These are phyloP conservation scores for Stellera chamaejasme DNA, from an alignment of 345 rosid species.

Conservation along the genomic window DNA sequence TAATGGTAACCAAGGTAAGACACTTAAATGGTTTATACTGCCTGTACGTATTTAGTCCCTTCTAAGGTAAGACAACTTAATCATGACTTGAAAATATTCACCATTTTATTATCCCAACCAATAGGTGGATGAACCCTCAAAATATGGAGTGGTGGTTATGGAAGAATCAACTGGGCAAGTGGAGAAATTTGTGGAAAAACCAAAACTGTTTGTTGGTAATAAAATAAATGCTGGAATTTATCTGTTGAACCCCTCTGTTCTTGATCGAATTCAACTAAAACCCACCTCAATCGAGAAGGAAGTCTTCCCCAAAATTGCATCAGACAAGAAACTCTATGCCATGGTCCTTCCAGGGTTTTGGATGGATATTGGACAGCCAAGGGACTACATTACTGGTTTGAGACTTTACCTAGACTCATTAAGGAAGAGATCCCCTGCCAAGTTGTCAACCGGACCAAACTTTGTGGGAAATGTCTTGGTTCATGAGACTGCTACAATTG, in stretches of 20 bases:
- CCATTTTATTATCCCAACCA: background rate
- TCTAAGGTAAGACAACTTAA: background rate
- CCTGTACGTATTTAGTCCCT: background rate
- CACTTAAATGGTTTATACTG: background rate
- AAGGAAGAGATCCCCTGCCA: slow-evolving; percentile 59
- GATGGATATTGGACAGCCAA: slow-evolving; percentile 99
- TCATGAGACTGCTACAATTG: slow-evolving; percentile 80
- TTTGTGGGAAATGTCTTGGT: slow-evolving; percentile 83
- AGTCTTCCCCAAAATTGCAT: slow-evolving; percentile 92
- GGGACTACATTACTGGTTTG: slow-evolving; percentile 87
- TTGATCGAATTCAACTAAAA: slow-evolving; percentile 79
- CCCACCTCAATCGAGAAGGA: slow-evolving; percentile 98
- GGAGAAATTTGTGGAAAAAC: slow-evolving; percentile 91
- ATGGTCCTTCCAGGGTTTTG: slow-evolving; percentile 98
- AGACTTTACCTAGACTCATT: slow-evolving; percentile 94
- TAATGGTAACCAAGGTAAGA: slow-evolving; percentile 95
- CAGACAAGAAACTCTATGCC: slow-evolving; percentile 64
- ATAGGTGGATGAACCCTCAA: slow-evolving; percentile 97
- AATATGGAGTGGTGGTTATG: slow-evolving; percentile 96
- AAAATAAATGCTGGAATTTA: slow-evolving; percentile 97
- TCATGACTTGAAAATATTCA: background rate
- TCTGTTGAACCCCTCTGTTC: slow-evolving; percentile 82
- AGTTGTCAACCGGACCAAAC: slow-evolving; percentile 50
- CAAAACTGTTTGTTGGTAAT: slow-evolving; percentile 89
- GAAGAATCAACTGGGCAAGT: slow-evolving; percentile 80